These are phyloP conservation scores for Euphorbia pulcherrima DNA, from an alignment of 345 rosid genomes.

Conservation along the genomic window DNA sequence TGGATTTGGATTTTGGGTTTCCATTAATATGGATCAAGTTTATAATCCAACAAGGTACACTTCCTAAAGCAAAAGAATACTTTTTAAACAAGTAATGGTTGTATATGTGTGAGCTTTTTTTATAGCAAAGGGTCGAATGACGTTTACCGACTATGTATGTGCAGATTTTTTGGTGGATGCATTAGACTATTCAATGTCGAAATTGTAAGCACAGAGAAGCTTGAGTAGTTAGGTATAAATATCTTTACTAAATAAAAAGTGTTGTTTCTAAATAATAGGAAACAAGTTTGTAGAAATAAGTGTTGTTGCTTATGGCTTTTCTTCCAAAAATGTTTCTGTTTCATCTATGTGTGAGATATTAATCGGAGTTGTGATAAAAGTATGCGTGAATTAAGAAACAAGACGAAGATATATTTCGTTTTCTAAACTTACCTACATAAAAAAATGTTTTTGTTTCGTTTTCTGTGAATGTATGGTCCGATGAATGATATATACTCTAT, in stretches of 20 bases:
- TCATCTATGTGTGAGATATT: not conserved
- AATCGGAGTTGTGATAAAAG: too few relatives aligned
- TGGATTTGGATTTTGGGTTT: too few relatives aligned
- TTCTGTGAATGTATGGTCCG: not conserved
- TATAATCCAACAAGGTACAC: too few relatives aligned
- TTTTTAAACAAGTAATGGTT: not conserved
- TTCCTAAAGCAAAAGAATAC: not conserved
- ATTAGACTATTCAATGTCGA: constrained; percentile 65
- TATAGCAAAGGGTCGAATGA: not conserved
- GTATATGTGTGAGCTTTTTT: too few relatives aligned
- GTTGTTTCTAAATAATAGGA: too few relatives aligned
- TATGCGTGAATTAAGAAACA: too few relatives aligned
- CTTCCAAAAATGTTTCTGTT: not conserved
- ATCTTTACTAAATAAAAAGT: not conserved
- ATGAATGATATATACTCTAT: not conserved
- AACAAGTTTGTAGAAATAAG: too few relatives aligned
- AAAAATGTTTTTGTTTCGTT: not conserved
- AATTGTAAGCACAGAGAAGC: constrained; percentile 37
- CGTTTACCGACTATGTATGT: not conserved
- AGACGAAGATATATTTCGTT: not conserved
- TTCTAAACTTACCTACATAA: too few relatives aligned
- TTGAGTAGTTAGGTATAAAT: not conserved
- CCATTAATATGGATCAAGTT: too few relatives aligned
- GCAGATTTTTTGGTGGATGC: constrained; percentile 60
- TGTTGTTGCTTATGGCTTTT: not conserved